A percentile compares a stretch with the other conserved stretches of the same genome.
These are phyloP conservation scores for Suzukiozyma palmioleophila DNA, from an alignment of 1,139 yeast species.

Conservation along the genomic window DNA sequence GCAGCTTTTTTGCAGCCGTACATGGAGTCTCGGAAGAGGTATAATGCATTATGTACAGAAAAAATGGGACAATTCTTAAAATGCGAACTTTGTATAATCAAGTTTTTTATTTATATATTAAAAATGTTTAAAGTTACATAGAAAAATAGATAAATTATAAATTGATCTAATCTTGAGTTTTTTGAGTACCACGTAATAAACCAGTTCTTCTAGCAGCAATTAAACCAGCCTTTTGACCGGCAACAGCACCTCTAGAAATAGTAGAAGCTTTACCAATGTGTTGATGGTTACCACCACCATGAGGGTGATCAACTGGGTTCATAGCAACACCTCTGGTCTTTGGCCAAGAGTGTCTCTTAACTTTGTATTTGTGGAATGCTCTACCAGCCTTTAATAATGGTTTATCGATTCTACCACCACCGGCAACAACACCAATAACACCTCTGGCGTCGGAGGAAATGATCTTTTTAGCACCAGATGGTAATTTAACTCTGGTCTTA, in stretches of 20 bases:
- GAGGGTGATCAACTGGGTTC: constrained; percentile 99
- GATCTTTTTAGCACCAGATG: constrained; percentile 97
- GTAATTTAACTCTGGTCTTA: constrained; percentile 97
- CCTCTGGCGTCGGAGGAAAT: constrained; percentile 94
- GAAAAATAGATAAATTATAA: constrained; percentile 5
- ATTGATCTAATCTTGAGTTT: constrained; percentile 68
- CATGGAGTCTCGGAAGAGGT: no score
- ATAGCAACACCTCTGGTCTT: constrained; percentile 99
- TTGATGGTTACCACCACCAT: constrained; percentile 99
- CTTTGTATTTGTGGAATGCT: constrained; percentile 98
- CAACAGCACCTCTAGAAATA: constrained; percentile 98
- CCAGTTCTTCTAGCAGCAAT: constrained; percentile 99
- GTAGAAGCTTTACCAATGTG: constrained; percentile 99
- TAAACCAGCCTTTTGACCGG: constrained; percentile 99
- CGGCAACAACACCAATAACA: constrained; percentile 98
- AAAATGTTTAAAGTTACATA: constrained; percentile 3
- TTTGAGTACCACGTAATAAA: constrained; percentile 99
- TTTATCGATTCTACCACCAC: constrained; percentile 99
- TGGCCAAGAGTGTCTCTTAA: constrained; percentile 99
- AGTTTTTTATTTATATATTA: constrained; percentile 1
- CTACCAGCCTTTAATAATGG: constrained; percentile 99
- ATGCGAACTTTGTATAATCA: background rate
- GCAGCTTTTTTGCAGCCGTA: no score
- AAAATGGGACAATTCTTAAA: no score
- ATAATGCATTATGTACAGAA: no score